Evolutionary conservation across 208 protist genomes (phyloP), one percentile per base, ranked within the genome.

Genomic region (Leishmania aethiopica): DNA sequence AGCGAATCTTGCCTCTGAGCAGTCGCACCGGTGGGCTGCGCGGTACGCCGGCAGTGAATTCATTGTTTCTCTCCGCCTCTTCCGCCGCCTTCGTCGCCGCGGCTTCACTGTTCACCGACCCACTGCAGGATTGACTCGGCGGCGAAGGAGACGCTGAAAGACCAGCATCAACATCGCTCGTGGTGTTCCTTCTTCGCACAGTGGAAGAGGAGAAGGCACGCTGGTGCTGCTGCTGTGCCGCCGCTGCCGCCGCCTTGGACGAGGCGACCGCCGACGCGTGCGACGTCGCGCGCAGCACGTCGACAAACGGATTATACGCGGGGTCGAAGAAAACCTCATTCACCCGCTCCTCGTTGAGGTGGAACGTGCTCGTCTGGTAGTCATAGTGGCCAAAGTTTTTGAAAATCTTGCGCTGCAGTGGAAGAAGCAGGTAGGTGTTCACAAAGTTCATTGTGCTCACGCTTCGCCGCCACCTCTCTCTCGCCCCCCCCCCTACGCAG

Each of bases 341-440:
- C 35, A 91, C 80, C 7, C 79, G 80, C 55, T 75, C 83, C 67
- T 80, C 84, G 73, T 91, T 88, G 13, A 91, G 69, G 57, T 84
- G 67, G n/a, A 91, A 88, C 3, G 85, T 87, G 51, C 79, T 74
- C 19, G 78, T 86, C 13, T 77, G 72, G 67, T 86, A 84, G 70
- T 91, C 83, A 53, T 91, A 91, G 71, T 89, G 78, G 35, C 81
- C 88, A 47, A 88, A 88, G 78, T 91, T 89, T n/a, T 87, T 79
- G 75, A 91, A 91, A 19, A 88, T 77, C 53, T 89, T 88, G 0
- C 79, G 79, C 80, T 91, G 88, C 77, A 91, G 64, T 15, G 88
- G 84, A 57, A 80, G 72, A 32, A 89, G 66, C 60, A 88, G 77
- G 40, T 86, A 86, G 55, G 78, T 79, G 74, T 83, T 86, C 25